These are phyloP conservation scores for Capsaspora owczarzaki DNA, from an alignment of 78 protist genomes.

Conservation along the genomic window DNA sequence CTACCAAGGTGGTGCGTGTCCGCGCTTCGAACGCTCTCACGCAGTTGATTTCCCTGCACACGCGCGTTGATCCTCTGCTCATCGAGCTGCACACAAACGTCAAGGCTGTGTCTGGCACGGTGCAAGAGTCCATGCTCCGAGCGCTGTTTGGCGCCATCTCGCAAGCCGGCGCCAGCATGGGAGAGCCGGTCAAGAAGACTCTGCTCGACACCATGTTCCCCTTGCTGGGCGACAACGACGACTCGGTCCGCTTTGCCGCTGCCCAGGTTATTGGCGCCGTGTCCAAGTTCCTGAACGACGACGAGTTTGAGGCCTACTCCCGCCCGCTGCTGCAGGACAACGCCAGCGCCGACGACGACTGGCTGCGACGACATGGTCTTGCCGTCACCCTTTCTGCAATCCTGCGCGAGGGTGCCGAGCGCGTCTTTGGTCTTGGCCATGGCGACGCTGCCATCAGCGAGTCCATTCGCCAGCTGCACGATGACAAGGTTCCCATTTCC, in stretches of 20 bases:
- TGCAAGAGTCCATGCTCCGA: constrained; percentile 37
- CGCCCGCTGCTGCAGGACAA: neutral
- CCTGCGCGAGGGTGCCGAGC: neutral
- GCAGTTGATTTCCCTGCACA: constrained; percentile 36
- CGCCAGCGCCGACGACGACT: neutral
- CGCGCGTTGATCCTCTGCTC: constrained; percentile 63
- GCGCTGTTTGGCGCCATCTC: constrained; percentile 46
- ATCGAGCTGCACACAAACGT: constrained; percentile 39
- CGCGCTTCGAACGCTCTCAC: constrained; percentile 57
- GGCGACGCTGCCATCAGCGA: neutral
- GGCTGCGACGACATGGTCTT: neutral
- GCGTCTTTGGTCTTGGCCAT: neutral
- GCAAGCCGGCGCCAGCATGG: neutral
- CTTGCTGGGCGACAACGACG: constrained; percentile 7
- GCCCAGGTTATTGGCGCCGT: constrained; percentile 6
- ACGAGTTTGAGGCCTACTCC: neutral
- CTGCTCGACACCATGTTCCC: neutral
- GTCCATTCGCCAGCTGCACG: neutral
- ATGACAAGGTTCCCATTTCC: neutral
- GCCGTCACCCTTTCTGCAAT: neutral
- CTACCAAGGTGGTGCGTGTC: constrained; percentile 39
- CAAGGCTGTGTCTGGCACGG: constrained; percentile 17
- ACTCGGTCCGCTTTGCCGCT: constrained; percentile 7
- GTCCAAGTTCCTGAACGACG: neutral
- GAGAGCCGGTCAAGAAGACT: neutral